Conservation (phyloP, 2,329 filamentous ascomycete genomes). For the Achaetomium macrosporum region DNA sequence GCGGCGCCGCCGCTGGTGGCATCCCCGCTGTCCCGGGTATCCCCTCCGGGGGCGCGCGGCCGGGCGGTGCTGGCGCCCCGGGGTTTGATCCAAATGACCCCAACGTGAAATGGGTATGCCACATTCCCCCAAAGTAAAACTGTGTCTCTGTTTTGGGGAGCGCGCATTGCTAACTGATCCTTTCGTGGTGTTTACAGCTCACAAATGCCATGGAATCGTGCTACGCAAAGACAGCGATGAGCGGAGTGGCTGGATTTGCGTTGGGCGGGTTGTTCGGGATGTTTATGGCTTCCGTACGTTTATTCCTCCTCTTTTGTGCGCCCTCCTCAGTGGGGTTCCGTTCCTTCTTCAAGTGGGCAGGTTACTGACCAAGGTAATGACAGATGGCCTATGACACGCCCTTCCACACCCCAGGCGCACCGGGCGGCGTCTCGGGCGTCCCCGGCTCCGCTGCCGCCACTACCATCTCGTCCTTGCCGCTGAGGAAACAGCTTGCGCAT, state of each 20-base stretch:
- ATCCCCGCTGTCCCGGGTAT: constrained; percentile 5
- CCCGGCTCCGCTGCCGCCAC: constrained; percentile 31
- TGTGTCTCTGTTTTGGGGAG: not conserved
- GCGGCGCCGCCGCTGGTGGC: constrained; percentile 5
- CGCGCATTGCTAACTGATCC: not conserved
- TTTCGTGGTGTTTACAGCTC: constrained; percentile 34
- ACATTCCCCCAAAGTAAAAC: too few relatives aligned
- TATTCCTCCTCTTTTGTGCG: constrained; percentile 1
- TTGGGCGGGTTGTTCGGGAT: constrained; percentile 91
- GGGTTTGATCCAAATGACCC: constrained; percentile 42
- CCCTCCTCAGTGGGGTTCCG: not conserved
- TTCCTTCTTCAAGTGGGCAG: not conserved
- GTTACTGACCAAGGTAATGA: not conserved
- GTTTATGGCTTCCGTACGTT: constrained; percentile 79
- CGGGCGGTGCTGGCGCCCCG: constrained; percentile 20
- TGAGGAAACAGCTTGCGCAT: constrained; percentile 72
- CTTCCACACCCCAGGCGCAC: constrained; percentile 47
- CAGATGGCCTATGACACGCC: constrained; percentile 99
- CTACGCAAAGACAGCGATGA: constrained; percentile 78
- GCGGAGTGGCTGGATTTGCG: constrained; percentile 88
- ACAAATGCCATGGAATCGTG: constrained; percentile 87
- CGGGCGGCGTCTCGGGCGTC: not conserved
- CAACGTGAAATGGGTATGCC: constrained; percentile 39
- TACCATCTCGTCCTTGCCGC: constrained; percentile 59
- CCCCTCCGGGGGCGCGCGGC: constrained; percentile 25